A percentile compares a stretch with the other conserved stretches of the same genome.
phyloP scores from a whole-genome alignment of 1,139 yeast genomes.

The Debaryomyces udenii region DNA sequence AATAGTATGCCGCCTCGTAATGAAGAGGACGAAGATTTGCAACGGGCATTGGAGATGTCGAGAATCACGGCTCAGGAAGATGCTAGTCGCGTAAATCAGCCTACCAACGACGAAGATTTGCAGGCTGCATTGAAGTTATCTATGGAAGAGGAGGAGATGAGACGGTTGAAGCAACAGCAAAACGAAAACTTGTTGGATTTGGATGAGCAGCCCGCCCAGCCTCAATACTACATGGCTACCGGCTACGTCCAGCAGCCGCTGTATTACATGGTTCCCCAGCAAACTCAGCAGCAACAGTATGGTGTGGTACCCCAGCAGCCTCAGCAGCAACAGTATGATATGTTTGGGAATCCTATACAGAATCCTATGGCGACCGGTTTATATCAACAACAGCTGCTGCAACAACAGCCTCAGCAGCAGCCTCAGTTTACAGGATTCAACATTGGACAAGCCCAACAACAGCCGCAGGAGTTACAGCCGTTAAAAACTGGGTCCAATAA shows the following conservation, averaged over 20 bases:
- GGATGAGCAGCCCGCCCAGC: constrained; percentile 41
- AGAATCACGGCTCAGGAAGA: constrained; percentile 87
- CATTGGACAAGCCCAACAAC: constrained; percentile 40
- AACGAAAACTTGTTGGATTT: constrained; percentile 58
- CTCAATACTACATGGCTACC: constrained; percentile 33
- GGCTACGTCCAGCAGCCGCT: constrained; percentile 40
- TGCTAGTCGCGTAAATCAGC: constrained; percentile 20
- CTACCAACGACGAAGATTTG: constrained; percentile 64
- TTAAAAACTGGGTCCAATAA: constrained; percentile 84
- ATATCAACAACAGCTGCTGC: constrained; percentile 27
- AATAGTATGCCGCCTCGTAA: constrained; percentile 22
- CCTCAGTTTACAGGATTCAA: constrained; percentile 40
- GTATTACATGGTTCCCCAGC: constrained; percentile 28
- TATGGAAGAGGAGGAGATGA: constrained; percentile 85
- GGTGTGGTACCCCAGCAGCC: constrained; percentile 25
- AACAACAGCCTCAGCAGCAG: constrained; percentile 33
- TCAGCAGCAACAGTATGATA: constrained; percentile 52
- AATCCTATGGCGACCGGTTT: constrained; percentile 57
- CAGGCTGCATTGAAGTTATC: constrained; percentile 82
- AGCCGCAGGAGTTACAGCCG: constrained; percentile 52
- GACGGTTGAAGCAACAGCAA: constrained; percentile 52
- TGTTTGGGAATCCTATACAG: constrained; percentile 80
- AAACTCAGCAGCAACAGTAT: constrained; percentile 26
- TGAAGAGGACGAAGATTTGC: constrained; percentile 79
- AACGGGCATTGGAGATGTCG: constrained; percentile 81